These are phyloP conservation scores for Lachancea meyersii DNA, from an alignment of 805 yeast genomes.

Conservation along the genomic window DNA sequence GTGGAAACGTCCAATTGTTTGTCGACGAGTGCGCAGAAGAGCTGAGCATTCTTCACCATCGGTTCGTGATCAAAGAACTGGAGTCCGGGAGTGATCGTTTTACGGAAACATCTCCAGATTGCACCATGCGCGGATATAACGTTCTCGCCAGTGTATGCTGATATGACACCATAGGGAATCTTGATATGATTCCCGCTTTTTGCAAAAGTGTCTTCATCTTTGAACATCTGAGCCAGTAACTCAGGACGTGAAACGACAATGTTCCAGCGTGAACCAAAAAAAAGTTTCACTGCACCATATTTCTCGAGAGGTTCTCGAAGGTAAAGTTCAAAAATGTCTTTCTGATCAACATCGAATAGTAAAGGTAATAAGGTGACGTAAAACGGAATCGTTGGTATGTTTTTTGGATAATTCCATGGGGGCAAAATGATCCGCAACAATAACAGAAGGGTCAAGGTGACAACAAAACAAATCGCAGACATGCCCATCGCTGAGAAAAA, in stretches of 20 bases:
- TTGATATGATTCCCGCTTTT: slow-evolving; percentile 57
- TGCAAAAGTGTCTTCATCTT: slow-evolving; percentile 44
- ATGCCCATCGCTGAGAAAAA: neutral
- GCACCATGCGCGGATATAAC: slow-evolving; percentile 53
- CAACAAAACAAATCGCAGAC: slow-evolving; percentile 1
- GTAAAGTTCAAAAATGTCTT: slow-evolving; percentile 39
- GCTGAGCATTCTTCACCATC: slow-evolving; percentile 35
- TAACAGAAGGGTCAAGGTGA: neutral
- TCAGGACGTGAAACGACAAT: slow-evolving; percentile 47
- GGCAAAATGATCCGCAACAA: slow-evolving; percentile 33
- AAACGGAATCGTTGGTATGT: slow-evolving; percentile 57
- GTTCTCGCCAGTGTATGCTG: slow-evolving; percentile 55
- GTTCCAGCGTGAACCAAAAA: slow-evolving; percentile 59
- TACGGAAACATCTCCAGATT: slow-evolving; percentile 45
- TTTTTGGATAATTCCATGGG: slow-evolving; percentile 45
- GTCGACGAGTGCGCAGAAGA: slow-evolving; percentile 1
- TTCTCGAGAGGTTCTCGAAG: slow-evolving; percentile 41
- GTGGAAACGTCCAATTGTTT: slow-evolving; percentile 2
- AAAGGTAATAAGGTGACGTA: slow-evolving; percentile 47
- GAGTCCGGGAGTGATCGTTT: slow-evolving; percentile 40
- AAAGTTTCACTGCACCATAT: slow-evolving; percentile 53
- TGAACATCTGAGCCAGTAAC: slow-evolving; percentile 40
- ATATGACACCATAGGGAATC: slow-evolving; percentile 48
- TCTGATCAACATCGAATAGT: slow-evolving; percentile 42
- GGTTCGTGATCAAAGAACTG: slow-evolving; percentile 43